Evolutionary conservation across 805 yeast species (phyloP), one percentile per base, ranked within the genome.

Genomic region (Saccharomycopsis javanensis): DNA sequence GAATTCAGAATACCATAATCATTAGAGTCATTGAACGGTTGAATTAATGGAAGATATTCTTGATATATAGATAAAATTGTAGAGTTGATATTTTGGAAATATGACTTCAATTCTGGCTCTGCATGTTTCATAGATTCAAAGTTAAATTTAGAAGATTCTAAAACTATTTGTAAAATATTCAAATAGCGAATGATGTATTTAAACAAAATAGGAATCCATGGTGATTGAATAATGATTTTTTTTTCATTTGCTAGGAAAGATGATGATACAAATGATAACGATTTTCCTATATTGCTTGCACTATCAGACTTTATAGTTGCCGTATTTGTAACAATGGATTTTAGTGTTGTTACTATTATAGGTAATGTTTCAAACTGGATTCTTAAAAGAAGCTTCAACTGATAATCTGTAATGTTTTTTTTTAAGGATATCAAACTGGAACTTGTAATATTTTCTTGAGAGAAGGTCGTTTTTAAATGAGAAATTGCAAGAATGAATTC

Each of bases 141-240:
- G 50, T 67, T 67, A 16, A 62, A 55, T 34, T 65, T 66, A 34
- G 68, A 54, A 1, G 71, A 68, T 53, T 67, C 66, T 33, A 68
- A 63, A 5, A 67, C 52, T 1, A 68, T 64, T 51, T 67, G 67
- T 56, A 62, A 54, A n/a, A 68, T 53, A 55, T 66, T 68, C 48
- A 42, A 42, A 23, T 42, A 42, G n/a, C 48, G 48, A 42, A 42
- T 42, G 23, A 42, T 20, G 15, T 68, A 70, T 53, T 64, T 67
- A 60, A 67, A 68, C 1, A 66, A 52, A 16, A 68, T 28, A 23
- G 71, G 71, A 10, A 68, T 30, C 25, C 61, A 64, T 25, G 71
- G 71, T 1, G 69, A 53, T 33, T 58, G 61, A 3, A 56, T 34
- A 11, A 64, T 1, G 61, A 50, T 8, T 28, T 45, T 53, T 28